Evolutionary conservation across 2,329 filamentous ascomycete species (phyloP).

Genomic region (Apiospora sp.): DNA sequence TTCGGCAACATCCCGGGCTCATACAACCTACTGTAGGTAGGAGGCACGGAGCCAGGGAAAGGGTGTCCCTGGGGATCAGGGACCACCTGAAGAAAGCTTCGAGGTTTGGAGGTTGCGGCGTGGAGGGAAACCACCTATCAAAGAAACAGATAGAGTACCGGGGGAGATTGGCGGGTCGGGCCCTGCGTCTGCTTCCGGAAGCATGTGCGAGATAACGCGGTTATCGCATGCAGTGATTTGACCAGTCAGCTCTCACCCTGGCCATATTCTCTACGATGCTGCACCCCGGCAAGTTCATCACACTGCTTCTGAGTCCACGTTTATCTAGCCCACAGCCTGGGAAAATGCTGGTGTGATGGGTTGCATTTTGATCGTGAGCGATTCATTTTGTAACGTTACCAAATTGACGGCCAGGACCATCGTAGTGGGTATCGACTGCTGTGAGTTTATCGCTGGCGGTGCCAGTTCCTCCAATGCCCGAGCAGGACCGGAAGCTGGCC

Average conservation of each 20-base stretch:
- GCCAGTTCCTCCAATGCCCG: background rate
- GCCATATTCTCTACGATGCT: background rate
- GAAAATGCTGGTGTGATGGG: background rate
- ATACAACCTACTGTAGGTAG: background rate
- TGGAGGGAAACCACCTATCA: background rate
- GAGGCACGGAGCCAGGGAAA: background rate
- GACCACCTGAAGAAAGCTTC: background rate
- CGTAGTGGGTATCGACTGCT: background rate
- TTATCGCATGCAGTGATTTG: background rate
- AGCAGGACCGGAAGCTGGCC: background rate
- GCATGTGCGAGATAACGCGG: constrained; percentile 1
- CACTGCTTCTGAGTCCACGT: background rate
- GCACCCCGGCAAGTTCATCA: constrained; percentile 6
- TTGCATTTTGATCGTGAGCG: background rate
- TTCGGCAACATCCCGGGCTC: background rate
- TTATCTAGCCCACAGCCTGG: background rate
- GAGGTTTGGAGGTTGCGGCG: background rate
- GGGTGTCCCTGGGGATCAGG: constrained; percentile 4
- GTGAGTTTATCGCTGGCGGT: background rate
- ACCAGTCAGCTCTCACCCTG: background rate
- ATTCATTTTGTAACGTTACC: constrained; percentile 12
- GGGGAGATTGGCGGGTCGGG: constrained; percentile 7
- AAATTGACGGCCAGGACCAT: background rate
- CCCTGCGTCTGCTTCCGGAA: constrained; percentile 5
- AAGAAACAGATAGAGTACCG: background rate